Evolutionary conservation across 2,329 filamentous ascomycete species (phyloP), one percentile per base, ranked within the genome.

Genomic region (Balansia obtecta): DNA sequence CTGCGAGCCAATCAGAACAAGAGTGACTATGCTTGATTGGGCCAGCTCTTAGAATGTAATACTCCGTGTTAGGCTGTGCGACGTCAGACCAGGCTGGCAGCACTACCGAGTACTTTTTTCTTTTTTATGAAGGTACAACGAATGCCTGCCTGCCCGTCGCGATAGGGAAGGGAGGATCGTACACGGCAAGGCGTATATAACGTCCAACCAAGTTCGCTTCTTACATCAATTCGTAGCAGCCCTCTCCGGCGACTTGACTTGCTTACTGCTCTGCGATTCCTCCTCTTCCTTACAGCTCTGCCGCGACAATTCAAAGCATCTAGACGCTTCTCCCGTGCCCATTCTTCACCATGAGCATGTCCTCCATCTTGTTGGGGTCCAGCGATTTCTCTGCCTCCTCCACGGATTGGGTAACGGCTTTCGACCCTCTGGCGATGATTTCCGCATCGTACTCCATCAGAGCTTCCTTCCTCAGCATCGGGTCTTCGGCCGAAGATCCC

Each of bases 331-430:
- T 59, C 5, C 54, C 56, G 48, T 65, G 61, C 1, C 63, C 62
- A 41, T 57, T 48, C 0, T 49, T 60, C 11, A 55, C 61, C 65
- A 67, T 66, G 11, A 66, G 52, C 63, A 66, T 68, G 16, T 61
- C 57, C 42, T 54, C 46, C 8, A 65, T 54, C 4, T 51, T 62
- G 8, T 60, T 54, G 9, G 56, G 38, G 42, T 65, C 57, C 22
- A 68, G 57, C 4, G 63, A 53, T 30, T 61, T 56, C 42, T 63
- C 57, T 0, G 62, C 64, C 50, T 67, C 65, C 16, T 60, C 53
- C 8, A 68, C 50, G 2, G 65, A 61, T 52, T 69, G 61, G 15
- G 54, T 53, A 32, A 68, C 65, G 0, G 66, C 68, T 12, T 58
- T 59, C 8, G 55, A 57, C 2, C 67, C 67, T 22, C 68, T 54